Evolutionary conservation across 495 filamentous ascomycete genomes (phyloP).

Genomic region (Aspergillus egyptiacus): DNA sequence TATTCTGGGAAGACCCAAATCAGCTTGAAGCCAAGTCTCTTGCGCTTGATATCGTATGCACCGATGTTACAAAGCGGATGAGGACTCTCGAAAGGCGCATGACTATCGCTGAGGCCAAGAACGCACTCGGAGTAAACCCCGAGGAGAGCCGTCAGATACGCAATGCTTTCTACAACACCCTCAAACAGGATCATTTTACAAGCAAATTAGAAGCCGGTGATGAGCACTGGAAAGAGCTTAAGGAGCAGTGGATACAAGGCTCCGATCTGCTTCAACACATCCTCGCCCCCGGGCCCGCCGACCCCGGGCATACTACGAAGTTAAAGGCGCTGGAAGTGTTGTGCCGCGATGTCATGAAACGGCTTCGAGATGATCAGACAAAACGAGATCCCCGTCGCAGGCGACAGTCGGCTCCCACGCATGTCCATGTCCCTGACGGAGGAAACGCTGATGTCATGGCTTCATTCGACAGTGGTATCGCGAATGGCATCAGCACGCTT

Average conservation of each 20-base stretch:
- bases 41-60: constrained; percentile 71
- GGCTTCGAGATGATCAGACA: constrained; percentile 61
- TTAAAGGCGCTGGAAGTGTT: constrained; percentile 63
- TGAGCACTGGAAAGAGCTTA: constrained; percentile 67
- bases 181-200: constrained; percentile 66
- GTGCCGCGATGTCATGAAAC: constrained; percentile 68
- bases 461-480: constrained; percentile 29
- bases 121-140: constrained; percentile 65
- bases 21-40: constrained; percentile 51
- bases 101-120: constrained; percentile 68
- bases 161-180: constrained; percentile 57
- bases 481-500: constrained; percentile 48
- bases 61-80: constrained; percentile 78
- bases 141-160: constrained; percentile 61
- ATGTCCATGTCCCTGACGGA: constrained; percentile 23
- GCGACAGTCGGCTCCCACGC: constrained; percentile 25
- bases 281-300: constrained; percentile 48
- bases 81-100: constrained; percentile 56
- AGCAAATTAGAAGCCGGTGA: constrained; percentile 65
- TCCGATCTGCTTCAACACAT: constrained; percentile 52
- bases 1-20: constrained; percentile 52
- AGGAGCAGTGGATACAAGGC: constrained; percentile 58
- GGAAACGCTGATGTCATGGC: constrained; percentile 19
- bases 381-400: constrained; percentile 53
- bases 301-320: constrained; percentile 51